Base-by-base conservation (phyloP, 345 rosid genomes). In the Eucalyptus marginata region DNA sequence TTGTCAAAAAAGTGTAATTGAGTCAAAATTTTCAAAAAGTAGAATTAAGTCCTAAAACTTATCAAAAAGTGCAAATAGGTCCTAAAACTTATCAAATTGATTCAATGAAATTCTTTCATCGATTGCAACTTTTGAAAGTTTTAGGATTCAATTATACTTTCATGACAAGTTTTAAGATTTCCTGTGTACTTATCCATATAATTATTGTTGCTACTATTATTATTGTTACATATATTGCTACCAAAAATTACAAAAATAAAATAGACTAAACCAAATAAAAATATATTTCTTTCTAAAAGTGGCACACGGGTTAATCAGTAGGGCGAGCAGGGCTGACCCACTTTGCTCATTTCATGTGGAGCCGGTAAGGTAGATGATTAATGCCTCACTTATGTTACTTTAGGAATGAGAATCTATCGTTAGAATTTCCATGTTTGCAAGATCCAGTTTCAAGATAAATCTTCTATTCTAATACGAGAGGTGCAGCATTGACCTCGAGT, bases 151-250 rank as follows among this genome's bases (percentile, higher is more conserved):
- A 49, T 49, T 49, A 2, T 2, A 14, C 1, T 50, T 5, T 50
- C 3, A 50, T 14, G 1, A 14, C 52, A 14, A 50, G 17, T 50
- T 50, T 50, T 14, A 50, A 50, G 52, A 50, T 50, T 50, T 50
- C 3, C 0, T 2, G 0, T 50, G 17, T 1, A 14, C 52, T 50
- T 50, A 5, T 5, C 7, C 7, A 49, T 49, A 49, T 49, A 49
- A 49, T 54, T 54, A 8, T 54, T 22, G 62, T 22, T 10, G 27
- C 1, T 56, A 56, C 12, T 56, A 56, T 10, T 5, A 56, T 56
- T 56, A 56, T 56, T 2, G 3, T 5, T 56, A 22, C 62, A 24
- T 56, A 56, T 56, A 56, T 56, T 56, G 25, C 0, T 56, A 56
- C 29, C 27, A 56, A 22, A 56, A 56, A 2, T 2, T 56, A 56